phyloP scores from a whole-genome alignment of 2,329 filamentous ascomycete genomes.

The Aureobasidium mangrovei region DNA sequence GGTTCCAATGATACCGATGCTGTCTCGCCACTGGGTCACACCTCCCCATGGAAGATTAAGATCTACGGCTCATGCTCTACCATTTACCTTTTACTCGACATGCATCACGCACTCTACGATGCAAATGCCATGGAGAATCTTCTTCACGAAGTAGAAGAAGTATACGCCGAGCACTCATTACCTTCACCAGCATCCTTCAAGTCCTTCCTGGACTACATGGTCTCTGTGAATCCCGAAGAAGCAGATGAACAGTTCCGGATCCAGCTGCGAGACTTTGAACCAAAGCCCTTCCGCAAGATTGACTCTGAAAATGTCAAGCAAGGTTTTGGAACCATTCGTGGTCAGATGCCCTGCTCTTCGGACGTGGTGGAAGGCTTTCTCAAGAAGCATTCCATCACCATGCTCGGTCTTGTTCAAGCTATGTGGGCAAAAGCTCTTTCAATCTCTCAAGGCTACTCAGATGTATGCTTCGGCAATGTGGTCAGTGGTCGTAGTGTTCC shows the following conservation, averaged over 20 bases:
- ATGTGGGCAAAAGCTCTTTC: constrained; percentile 61
- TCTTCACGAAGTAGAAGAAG: constrained; percentile 58
- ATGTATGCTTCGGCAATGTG: constrained; percentile 83
- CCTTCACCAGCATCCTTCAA: constrained; percentile 47
- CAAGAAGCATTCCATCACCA: constrained; percentile 44
- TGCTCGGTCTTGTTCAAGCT: constrained; percentile 61
- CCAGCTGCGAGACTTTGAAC: constrained; percentile 46
- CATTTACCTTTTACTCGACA: constrained; percentile 39
- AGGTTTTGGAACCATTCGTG: constrained; percentile 2
- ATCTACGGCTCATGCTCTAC: constrained; percentile 19
- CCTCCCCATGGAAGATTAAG: constrained; percentile 29
- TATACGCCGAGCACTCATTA: constrained; percentile 43
- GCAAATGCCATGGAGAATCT: constrained; percentile 65
- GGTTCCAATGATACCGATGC: constrained; percentile 19
- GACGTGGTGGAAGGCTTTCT: constrained; percentile 40
- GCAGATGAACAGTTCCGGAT: constrained; percentile 58
- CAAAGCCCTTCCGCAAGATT: constrained; percentile 32
- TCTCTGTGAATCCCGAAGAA: constrained; percentile 38
- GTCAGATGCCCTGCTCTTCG: constrained; percentile 28
- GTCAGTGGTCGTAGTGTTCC: constrained; percentile 65
- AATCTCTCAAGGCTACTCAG: constrained; percentile 45
- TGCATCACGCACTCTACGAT: constrained; percentile 83
- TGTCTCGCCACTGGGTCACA: background rate
- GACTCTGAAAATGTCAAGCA: background rate
- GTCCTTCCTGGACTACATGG: constrained; percentile 53